Evolutionary conservation across 2,329 filamentous ascomycete species (phyloP).

Genomic region (Cladosporium sp.): DNA sequence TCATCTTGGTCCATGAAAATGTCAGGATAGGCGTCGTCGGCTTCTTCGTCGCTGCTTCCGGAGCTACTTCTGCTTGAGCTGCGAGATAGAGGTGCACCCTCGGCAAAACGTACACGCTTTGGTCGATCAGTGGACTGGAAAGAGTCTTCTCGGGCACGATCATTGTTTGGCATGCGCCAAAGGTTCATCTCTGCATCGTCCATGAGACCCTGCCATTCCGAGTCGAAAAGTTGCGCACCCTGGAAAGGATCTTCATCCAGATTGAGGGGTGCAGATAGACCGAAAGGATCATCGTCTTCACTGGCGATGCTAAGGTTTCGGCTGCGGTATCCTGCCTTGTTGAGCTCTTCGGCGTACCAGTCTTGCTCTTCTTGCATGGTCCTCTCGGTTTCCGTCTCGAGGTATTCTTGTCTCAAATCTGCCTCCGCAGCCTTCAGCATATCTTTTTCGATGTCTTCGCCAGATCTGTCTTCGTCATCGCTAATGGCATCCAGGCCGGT

Average conservation of each 20-base stretch:
- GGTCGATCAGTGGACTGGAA: constrained; percentile 28
- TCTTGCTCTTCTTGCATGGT: constrained; percentile 14
- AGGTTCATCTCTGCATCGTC: constrained; percentile 34
- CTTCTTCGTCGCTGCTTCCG: constrained; percentile 33
- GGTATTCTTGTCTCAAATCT: constrained; percentile 33
- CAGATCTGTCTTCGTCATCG: constrained; percentile 28
- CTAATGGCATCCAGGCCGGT: constrained; percentile 34
- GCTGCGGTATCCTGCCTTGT: constrained; percentile 14
- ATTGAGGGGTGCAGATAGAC: constrained; percentile 23
- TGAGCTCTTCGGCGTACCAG: constrained; percentile 16
- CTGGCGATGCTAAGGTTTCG: constrained; percentile 19
- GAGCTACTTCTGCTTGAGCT: constrained; percentile 28
- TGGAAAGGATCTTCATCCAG: constrained; percentile 34
- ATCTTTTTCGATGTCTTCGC: constrained; percentile 30
- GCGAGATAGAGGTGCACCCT: constrained; percentile 30
- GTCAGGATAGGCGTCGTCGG: constrained; percentile 38
- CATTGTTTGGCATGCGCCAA: constrained; percentile 27
- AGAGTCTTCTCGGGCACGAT: constrained; percentile 24
- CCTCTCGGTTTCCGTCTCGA: constrained; percentile 24
- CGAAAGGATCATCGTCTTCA: constrained; percentile 22
- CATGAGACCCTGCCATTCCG: constrained; percentile 29
- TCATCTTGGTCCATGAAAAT: constrained; percentile 34
- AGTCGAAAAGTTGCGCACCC: constrained; percentile 28
- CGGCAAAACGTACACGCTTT: constrained; percentile 39
- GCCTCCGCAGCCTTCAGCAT: constrained; percentile 30